Conservation (phyloP, 2,329 filamentous ascomycete species). For the Ophiostoma fasciatum region DNA sequence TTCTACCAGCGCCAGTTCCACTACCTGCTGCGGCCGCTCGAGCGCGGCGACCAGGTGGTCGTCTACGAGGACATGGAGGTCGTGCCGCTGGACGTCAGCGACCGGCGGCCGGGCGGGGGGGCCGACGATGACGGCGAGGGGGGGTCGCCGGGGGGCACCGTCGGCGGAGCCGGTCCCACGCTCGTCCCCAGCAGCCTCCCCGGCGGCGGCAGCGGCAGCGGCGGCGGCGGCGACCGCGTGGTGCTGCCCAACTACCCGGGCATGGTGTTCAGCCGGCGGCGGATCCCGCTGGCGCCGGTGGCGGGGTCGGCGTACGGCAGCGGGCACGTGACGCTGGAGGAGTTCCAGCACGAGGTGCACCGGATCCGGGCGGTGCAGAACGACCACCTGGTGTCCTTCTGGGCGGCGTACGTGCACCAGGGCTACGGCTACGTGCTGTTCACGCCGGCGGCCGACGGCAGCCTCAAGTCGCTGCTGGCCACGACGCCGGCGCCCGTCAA, state of each 20-base stretch:
- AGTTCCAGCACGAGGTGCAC: conserved; percentile 47
- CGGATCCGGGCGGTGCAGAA: conserved; percentile 45
- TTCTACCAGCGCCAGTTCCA: conserved; percentile 59
- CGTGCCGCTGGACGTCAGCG: conserved; percentile 52
- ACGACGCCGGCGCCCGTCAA: conserved; percentile 48
- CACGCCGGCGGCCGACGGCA: conserved; percentile 51
- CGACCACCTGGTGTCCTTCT: conserved; percentile 55
- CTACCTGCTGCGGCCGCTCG: conserved; percentile 51
- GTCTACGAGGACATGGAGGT: conserved; percentile 53
- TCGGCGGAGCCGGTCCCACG: not conserved
- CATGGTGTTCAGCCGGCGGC: conserved; percentile 40
- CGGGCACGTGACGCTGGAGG: conserved; percentile 26
- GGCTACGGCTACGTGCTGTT: conserved; percentile 51
- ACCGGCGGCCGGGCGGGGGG: conserved; percentile 32
- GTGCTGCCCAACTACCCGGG: conserved; percentile 47
- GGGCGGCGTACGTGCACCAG: conserved; percentile 54
- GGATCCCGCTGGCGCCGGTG: conserved; percentile 34
- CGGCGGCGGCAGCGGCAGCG: not conserved
- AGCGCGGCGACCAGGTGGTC: conserved; percentile 39
- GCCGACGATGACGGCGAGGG: too few species aligned
- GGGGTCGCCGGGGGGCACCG: not conserved
- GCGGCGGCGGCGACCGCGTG: conserved; percentile 42
- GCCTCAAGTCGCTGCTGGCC: conserved; percentile 50
- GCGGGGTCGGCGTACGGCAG: conserved; percentile 12
- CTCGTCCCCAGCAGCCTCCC: too few species aligned